Base-by-base conservation (phyloP, 192 early-diverging fungal species). In the Linnemannia exigua region DNA sequence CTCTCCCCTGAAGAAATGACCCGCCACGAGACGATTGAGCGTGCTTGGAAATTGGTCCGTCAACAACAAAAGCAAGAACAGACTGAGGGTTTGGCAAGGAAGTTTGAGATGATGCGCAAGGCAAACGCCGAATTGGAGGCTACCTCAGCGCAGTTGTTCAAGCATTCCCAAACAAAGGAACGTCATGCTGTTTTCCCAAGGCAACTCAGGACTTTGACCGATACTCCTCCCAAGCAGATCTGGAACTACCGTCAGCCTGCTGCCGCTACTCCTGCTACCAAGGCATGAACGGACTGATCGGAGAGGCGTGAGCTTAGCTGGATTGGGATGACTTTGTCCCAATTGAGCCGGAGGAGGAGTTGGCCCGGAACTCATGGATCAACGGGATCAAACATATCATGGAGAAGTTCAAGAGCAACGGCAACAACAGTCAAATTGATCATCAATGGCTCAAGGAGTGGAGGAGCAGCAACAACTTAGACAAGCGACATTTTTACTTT, bases 201-300 rank as follows among this genome's bases (percentile, higher is more conserved):
- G 16, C 92, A 94, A 84, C 91, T 95, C 89, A 94, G 93, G 61
- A 94, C 94, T 71, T 91, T 94, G 37, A 95, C 94, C 3, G 95
- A 95, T 77, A 96, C 95, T 9, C 94, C 95, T 16, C 87, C 93
- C 20, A 89, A 88, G 48, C 85, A 89, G 78, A 92, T 92, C 75
- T 96, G 95, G 95, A 90, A 96, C 83, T 93, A 94, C 79, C 75
- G 86, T 28, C 90, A 90, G 48, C 46, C 77, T 46, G 44, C 68
- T 68, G 51, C 37, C 63, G n/a, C n/a, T n/a, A 28, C 74, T 20
- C 31, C 70, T 46, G 5, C 75, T 20, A 31, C 76, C 31, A 85
- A 85, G 69, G 82, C 82, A 85, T 85, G 68, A 85, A 20, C 51
- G 16, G 22, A n/a, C 22, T 28, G 52, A 58, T 14, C 2, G 22